Conservation (phyloP, 768 basidiomycete species). For the Thelephora ganbajun region DNA sequence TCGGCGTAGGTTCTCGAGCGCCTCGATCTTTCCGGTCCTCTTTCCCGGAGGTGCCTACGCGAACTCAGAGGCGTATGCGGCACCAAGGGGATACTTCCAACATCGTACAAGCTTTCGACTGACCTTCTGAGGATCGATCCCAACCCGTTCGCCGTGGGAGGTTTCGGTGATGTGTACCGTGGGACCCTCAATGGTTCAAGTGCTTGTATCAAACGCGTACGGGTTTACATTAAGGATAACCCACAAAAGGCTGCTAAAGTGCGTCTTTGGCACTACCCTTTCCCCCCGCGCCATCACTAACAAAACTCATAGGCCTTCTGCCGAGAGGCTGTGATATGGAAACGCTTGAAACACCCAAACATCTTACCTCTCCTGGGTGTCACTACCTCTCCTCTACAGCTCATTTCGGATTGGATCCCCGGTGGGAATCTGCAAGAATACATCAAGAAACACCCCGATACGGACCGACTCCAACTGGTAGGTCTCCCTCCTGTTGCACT, state of each 20-base stretch:
- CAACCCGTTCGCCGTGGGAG: neutral
- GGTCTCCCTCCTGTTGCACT: too few relatives aligned
- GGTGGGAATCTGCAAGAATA: too few relatives aligned
- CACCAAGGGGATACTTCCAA: neutral
- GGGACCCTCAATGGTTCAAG: neutral
- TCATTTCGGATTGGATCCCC: too few relatives aligned
- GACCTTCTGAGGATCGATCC: neutral
- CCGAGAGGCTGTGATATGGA: neutral
- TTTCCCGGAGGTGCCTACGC: neutral
- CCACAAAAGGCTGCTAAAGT: neutral
- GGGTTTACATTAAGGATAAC: neutral
- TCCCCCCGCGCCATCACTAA: too few relatives aligned
- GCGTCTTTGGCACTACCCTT: neutral
- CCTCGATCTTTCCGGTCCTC: too few relatives aligned
- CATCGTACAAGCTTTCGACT: neutral
- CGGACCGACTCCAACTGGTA: too few relatives aligned
- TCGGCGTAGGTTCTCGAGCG: too few relatives aligned
- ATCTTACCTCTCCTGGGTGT: neutral
- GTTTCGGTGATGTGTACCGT: neutral
- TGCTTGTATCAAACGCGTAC: neutral
- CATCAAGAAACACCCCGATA: too few relatives aligned
- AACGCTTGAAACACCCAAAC: neutral
- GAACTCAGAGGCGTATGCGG: neutral
- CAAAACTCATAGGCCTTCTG: neutral
- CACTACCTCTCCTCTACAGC: neutral